Conservation (phyloP, 2,329 filamentous ascomycete genomes). For the Penicillium sp. region DNA sequence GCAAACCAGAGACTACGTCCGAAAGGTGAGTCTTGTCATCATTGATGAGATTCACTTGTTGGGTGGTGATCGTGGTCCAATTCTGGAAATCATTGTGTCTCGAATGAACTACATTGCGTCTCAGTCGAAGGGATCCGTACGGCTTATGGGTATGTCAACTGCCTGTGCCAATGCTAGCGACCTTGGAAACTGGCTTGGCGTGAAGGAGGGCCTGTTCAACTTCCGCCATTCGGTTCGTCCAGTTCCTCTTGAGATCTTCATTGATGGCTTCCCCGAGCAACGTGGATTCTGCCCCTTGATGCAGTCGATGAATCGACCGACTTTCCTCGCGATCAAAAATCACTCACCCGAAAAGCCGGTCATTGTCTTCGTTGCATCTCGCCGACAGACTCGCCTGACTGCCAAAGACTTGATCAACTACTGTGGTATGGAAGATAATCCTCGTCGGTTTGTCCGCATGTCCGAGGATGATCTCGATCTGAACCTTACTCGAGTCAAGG, state of each 20-base stretch:
- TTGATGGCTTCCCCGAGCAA: slow-evolving; percentile 94
- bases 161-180: slow-evolving; percentile 95
- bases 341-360: slow-evolving; percentile 96
- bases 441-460: slow-evolving; percentile 88
- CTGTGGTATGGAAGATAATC: slow-evolving; percentile 98
- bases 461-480: slow-evolving; percentile 88
- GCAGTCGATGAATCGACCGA: slow-evolving; percentile 98
- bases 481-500: slow-evolving; percentile 86
- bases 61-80: slow-evolving; percentile 94
- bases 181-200: slow-evolving; percentile 92
- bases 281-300: slow-evolving; percentile 95
- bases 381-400: slow-evolving; percentile 89
- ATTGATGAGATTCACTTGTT: slow-evolving; percentile 98
- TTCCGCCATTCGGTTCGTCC: slow-evolving; percentile 96
- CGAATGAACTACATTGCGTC: slow-evolving; percentile 99
- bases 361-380: slow-evolving; percentile 96
- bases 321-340: slow-evolving; percentile 92
- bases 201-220: slow-evolving; percentile 94
- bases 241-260: slow-evolving; percentile 92
- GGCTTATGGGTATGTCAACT: slow-evolving; percentile 97
- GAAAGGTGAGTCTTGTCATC: slow-evolving; percentile 91
- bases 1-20: slow-evolving; percentile 95
- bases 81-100: slow-evolving; percentile 91
- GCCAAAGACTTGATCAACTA: slow-evolving; percentile 96
- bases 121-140: slow-evolving; percentile 83